These are phyloP conservation scores for Plantago coronopus DNA, from an alignment of 305 asterid species.

Conservation along the genomic window DNA sequence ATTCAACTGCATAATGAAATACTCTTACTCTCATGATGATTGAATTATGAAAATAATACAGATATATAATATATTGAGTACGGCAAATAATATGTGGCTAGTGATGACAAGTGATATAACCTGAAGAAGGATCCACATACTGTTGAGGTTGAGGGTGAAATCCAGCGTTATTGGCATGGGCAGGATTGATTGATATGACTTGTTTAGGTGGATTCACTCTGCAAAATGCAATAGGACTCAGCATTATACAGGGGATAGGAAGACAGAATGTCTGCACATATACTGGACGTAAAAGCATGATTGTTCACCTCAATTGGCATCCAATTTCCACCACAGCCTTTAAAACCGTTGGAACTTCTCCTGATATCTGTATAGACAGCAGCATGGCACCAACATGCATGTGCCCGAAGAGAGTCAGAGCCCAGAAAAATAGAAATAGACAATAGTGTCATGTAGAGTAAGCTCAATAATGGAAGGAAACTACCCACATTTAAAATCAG, in stretches of 20 bases:
- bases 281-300: constrained; percentile 15
- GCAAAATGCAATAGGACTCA: constrained; percentile 21
- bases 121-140: constrained; percentile 65
- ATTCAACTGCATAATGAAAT: constrained; percentile 72
- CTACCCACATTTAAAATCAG: background rate
- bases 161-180: constrained; percentile 48
- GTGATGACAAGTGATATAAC: constrained; percentile 30
- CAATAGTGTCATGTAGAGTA: background rate
- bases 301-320: constrained; percentile 71
- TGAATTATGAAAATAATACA: constrained; percentile 33
- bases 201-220: constrained; percentile 91
- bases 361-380: constrained; percentile 60
- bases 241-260: constrained; percentile 7
- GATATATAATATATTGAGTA: constrained; percentile 29
- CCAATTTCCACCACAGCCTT: constrained; percentile 89
- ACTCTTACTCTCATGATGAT: constrained; percentile 40
- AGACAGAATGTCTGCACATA: background rate
- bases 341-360: constrained; percentile 81
- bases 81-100: constrained; percentile 14
- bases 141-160: constrained; percentile 49
- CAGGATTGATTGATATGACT: constrained; percentile 71
- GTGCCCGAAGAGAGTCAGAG: too few species aligned
- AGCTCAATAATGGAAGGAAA: background rate
- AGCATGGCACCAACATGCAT: background rate
- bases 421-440: background rate